Percentiles rank a stretch among this genome's conserved stretches.
These are phyloP conservation scores for Calvatia gigantea DNA, from an alignment of 768 basidiomycete genomes.

Conservation along the genomic window DNA sequence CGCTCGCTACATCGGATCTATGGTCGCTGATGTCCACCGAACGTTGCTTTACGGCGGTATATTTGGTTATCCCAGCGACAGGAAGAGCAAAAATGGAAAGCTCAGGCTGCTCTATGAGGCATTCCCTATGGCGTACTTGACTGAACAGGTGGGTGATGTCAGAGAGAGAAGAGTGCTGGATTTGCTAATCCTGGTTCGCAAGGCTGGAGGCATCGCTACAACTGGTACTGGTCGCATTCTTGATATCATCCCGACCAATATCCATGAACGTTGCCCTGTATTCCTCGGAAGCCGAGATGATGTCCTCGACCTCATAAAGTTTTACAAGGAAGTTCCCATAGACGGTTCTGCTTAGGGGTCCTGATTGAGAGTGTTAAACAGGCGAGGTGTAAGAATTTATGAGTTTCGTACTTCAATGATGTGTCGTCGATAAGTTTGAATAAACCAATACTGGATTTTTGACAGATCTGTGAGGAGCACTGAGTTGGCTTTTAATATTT, in stretches of 20 bases:
- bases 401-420: not conserved
- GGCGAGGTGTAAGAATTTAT: not conserved
- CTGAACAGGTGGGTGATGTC: conserved; percentile 66
- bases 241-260: conserved; percentile 79
- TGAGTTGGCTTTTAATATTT: too few species aligned
- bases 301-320: conserved; percentile 85
- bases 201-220: conserved; percentile 96
- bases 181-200: conserved; percentile 7
- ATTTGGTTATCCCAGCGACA: conserved; percentile 97
- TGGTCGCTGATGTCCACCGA: conserved; percentile 98
- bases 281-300: conserved; percentile 95
- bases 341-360: conserved; percentile 13
- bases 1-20: conserved; percentile 93
- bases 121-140: conserved; percentile 96
- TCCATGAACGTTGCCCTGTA: conserved; percentile 91
- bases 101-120: conserved; percentile 94
- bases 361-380: not conserved
- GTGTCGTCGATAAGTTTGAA: not conserved
- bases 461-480: too few species aligned
- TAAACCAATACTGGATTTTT: too few species aligned
- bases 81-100: conserved; percentile 96
- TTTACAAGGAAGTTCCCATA: conserved; percentile 53
- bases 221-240: conserved; percentile 93
- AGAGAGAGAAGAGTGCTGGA: not conserved
- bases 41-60: conserved; percentile 97